These are phyloP conservation scores for Quercus alba DNA, from an alignment of 306 rosid genomes.

Conservation along the genomic window DNA sequence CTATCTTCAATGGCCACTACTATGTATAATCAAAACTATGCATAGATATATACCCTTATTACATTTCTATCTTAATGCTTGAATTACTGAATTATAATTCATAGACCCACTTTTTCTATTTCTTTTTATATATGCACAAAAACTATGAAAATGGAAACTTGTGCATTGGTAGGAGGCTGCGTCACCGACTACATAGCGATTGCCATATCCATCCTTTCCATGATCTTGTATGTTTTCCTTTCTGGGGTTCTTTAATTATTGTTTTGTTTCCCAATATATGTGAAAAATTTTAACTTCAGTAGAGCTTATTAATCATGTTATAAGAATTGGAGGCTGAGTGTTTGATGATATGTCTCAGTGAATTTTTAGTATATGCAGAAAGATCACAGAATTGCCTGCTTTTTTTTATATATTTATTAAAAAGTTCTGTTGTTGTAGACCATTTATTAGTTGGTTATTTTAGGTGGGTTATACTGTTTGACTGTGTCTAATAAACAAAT, in stretches of 20 bases:
- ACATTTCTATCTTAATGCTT: background rate
- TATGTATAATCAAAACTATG: too few species aligned
- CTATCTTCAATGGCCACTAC: too few species aligned
- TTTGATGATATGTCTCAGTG: slow-evolving; percentile 26
- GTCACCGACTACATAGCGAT: slow-evolving; percentile 77
- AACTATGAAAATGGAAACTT: slow-evolving; percentile 38
- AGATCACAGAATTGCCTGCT: background rate
- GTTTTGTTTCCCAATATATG: background rate
- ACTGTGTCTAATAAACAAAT: too few species aligned
- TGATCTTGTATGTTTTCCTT: slow-evolving; percentile 47
- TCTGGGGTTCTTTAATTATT: background rate
- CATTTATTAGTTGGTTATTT: background rate
- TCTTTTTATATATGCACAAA: too few species aligned
- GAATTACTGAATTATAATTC: background rate
- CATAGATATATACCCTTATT: too few species aligned
- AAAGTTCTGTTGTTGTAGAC: background rate
- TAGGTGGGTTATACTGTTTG: too few species aligned
- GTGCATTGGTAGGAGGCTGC: slow-evolving; percentile 84
- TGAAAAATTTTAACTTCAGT: too few species aligned
- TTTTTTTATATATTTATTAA: background rate
- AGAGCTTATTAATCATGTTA: too few species aligned
- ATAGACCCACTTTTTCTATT: background rate
- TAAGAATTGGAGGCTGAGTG: background rate
- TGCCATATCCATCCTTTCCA: slow-evolving; percentile 47
- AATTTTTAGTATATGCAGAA: background rate